phyloP scores from a whole-genome alignment of 768 basidiomycete genomes.

The Leccinum pellstonianum region DNA sequence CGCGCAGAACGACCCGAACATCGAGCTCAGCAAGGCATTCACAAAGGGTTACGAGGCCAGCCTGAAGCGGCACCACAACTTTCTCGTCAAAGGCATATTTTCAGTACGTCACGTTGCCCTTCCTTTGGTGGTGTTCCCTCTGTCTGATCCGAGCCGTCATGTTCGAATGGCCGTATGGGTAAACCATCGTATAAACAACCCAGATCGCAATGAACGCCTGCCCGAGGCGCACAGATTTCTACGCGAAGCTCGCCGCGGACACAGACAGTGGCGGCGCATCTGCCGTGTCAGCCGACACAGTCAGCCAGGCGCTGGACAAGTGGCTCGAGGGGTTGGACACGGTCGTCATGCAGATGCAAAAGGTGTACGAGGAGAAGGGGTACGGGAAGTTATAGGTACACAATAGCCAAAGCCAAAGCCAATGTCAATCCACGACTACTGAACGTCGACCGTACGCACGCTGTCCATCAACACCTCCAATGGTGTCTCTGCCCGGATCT shows the following conservation, averaged over 20 bases:
- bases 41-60: constrained; percentile 77
- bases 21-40: constrained; percentile 68
- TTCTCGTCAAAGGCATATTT: constrained; percentile 63
- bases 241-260: constrained; percentile 56
- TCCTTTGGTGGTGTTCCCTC: neutral
- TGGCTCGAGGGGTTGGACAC: constrained; percentile 62
- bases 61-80: constrained; percentile 83
- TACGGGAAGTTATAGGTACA: constrained; percentile 41
- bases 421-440: no score
- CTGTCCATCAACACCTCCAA: no score
- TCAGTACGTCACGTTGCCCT: constrained; percentile 39
- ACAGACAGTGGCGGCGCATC: constrained; percentile 49
- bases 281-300: constrained; percentile 43
- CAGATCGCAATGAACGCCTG: constrained; percentile 56
- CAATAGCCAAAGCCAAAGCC: no score
- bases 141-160: neutral
- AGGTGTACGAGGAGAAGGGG: constrained; percentile 54
- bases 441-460: no score
- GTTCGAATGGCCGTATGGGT: constrained; percentile 1
- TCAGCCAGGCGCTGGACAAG: constrained; percentile 51
- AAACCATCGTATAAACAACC: constrained; percentile 19
- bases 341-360: constrained; percentile 49
- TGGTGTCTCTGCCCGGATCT: no score
- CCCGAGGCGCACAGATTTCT: constrained; percentile 62
- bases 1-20: constrained; percentile 59